phyloP scores from a whole-genome alignment of 1,139 yeast genomes.

The Candida labiduridarum region DNA sequence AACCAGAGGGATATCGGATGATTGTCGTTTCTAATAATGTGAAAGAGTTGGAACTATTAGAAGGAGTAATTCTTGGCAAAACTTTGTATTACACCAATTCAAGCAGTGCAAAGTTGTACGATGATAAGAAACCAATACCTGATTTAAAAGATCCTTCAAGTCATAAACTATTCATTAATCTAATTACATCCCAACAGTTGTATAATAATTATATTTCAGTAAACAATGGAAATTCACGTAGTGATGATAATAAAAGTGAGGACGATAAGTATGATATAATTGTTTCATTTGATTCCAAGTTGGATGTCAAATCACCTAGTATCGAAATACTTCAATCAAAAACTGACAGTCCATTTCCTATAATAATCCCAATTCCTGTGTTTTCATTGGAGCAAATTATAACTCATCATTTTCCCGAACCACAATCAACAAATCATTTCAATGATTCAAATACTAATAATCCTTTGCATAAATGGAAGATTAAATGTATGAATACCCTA shows the following conservation, averaged over 20 bases:
- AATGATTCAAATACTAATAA: slow-evolving; percentile 6
- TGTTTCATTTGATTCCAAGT: slow-evolving; percentile 58
- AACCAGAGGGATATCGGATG: slow-evolving; percentile 28
- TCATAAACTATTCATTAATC: slow-evolving; percentile 14
- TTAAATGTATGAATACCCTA: slow-evolving; percentile 32
- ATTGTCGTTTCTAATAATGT: slow-evolving; percentile 62
- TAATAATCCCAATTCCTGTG: slow-evolving; percentile 41
- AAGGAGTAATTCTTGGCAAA: slow-evolving; percentile 67
- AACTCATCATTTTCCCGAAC: slow-evolving; percentile 26
- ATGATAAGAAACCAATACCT: slow-evolving; percentile 26
- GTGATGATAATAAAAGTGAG: background rate
- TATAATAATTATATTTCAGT: slow-evolving; percentile 39
- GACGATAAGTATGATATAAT: slow-evolving; percentile 41
- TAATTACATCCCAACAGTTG: slow-evolving; percentile 43
- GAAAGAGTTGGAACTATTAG: slow-evolving; percentile 71
- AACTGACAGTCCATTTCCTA: slow-evolving; percentile 27
- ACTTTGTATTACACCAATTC: slow-evolving; percentile 57
- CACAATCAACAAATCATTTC: slow-evolving; percentile 17
- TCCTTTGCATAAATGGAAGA: slow-evolving; percentile 35
- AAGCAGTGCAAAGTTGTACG: slow-evolving; percentile 62
- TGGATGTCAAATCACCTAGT: slow-evolving; percentile 48
- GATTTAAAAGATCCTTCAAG: slow-evolving; percentile 2
- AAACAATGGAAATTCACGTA: slow-evolving; percentile 14
- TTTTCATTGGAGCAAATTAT: slow-evolving; percentile 41
- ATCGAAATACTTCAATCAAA: slow-evolving; percentile 35